Evolutionary conservation across 1,284 basidiomycete genomes (phyloP).

Genomic region (Sporisorium scitamineum): DNA sequence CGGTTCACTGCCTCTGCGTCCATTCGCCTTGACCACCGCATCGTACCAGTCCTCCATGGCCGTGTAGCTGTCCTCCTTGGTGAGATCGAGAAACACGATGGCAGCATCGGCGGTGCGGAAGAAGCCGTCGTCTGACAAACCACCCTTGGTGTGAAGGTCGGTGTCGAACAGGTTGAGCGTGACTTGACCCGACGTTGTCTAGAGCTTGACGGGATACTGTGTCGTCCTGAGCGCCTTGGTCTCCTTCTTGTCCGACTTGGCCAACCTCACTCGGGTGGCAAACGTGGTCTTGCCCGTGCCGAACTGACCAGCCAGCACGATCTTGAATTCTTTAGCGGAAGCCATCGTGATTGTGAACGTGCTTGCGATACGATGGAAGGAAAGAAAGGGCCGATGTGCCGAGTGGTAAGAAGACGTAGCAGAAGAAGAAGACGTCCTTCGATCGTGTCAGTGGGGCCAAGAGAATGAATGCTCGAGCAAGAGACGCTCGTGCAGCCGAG

Average conservation of each 20-base stretch:
- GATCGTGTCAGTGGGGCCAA: neutral
- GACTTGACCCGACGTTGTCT: constrained; percentile 47
- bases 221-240: constrained; percentile 54
- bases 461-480: neutral
- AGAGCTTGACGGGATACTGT: constrained; percentile 40
- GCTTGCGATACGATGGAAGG: neutral
- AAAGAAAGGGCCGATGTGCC: no score
- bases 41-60: constrained; percentile 55
- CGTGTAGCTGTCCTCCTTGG: constrained; percentile 37
- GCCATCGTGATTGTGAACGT: constrained; percentile 18
- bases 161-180: constrained; percentile 49
- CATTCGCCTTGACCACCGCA: constrained; percentile 46
- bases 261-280: constrained; percentile 50
- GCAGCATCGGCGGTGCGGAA: constrained; percentile 47
- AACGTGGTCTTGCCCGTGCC: constrained; percentile 49
- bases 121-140: constrained; percentile 50
- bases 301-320: constrained; percentile 49
- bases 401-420: neutral
- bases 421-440: neutral
- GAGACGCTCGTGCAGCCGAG: constrained; percentile 6
- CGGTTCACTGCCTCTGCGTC: constrained; percentile 47
- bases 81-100: constrained; percentile 50
- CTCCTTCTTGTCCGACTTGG: constrained; percentile 39
- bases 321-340: constrained; percentile 46
- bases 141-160: constrained; percentile 52